Evolutionary conservation across 495 filamentous ascomycete species (phyloP), one percentile per base, ranked within the genome.

Genomic region (Hypomontagnella monticulosa): DNA sequence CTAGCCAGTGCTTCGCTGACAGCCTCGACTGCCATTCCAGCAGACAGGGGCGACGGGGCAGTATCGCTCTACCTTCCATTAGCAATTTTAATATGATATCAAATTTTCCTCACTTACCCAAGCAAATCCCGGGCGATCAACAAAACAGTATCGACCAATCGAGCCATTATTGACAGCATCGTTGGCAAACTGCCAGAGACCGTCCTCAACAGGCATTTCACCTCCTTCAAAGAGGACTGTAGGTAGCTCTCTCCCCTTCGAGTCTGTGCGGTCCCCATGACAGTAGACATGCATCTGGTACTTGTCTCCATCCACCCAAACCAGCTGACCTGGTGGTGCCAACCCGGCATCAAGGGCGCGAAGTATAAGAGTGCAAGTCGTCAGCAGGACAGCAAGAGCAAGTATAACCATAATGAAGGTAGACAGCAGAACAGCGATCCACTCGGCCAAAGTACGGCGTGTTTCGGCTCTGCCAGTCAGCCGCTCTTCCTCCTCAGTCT

Each of bases 81-180:
- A 47, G 64, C 33, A 41, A 7, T 6, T 16, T 40, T 0, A 38
- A 9, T 32, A 0, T 2, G 47, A 30, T 14, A 48, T 42, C 5
- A 12, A 14, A 53, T 7, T 46, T 12, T 5, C 9, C n/a, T 3
- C 15, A 65, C 76, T 70, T 69, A 79, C 95, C 87, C 90, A 97
- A 34, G 83, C 93, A 49, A 93, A 79, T 1, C 95, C 95, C 0
- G 95, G 95, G 16, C 95, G 90, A 70, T 99, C 95, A 78, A 91
- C 96, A 76, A 96, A 97, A 80, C 95, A 99, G 76, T 95, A 99
- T 43, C 93, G 88, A 47, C 76, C 73, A 61, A 99, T 95, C 23
- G 86, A 88, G 20, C 91, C 89, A 56, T 92, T 91, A 33, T 81
- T 76, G 59, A 90, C 83, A 0, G 88, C 85, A 60, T 84, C 79